These are phyloP conservation scores for Nematodospora anomalae DNA, from an alignment of 1,139 yeast genomes.

Conservation along the genomic window DNA sequence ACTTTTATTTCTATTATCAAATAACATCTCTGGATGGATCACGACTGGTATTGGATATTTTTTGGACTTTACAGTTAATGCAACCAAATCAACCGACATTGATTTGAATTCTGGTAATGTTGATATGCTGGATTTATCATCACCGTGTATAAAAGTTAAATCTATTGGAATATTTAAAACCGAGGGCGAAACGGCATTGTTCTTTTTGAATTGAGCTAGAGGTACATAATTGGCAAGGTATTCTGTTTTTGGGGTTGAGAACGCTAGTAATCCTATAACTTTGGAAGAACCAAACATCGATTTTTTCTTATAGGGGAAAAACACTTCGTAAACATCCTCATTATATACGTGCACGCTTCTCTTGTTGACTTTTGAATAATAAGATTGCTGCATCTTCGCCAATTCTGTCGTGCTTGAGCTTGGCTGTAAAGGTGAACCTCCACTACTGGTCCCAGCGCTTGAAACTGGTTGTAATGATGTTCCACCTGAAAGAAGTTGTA, in stretches of 20 bases:
- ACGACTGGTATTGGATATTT: slow-evolving; percentile 38
- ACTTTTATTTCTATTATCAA: slow-evolving; percentile 30
- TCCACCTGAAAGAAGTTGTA: slow-evolving; percentile 5
- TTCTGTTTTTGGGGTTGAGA: slow-evolving; percentile 33
- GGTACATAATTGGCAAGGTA: slow-evolving; percentile 27
- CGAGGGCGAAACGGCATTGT: slow-evolving; percentile 14
- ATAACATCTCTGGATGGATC: slow-evolving; percentile 37
- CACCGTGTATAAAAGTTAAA: slow-evolving; percentile 25
- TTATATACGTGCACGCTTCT: slow-evolving; percentile 8
- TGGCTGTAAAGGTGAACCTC: slow-evolving; percentile 14
- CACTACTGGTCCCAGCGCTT: not conserved
- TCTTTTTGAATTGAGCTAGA: slow-evolving; percentile 8
- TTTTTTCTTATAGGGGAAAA: slow-evolving; percentile 34
- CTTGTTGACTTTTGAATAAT: slow-evolving; percentile 22
- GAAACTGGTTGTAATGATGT: slow-evolving; percentile 2
- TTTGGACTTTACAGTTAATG: slow-evolving; percentile 34
- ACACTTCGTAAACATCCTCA: slow-evolving; percentile 28
- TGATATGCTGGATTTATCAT: slow-evolving; percentile 15
- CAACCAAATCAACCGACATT: slow-evolving; percentile 32
- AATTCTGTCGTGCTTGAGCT: slow-evolving; percentile 25
- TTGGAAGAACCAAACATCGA: slow-evolving; percentile 32
- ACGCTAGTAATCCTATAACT: slow-evolving; percentile 33
- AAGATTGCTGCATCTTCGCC: slow-evolving; percentile 33
- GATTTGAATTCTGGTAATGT: slow-evolving; percentile 31
- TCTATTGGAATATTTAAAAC: slow-evolving; percentile 28